Base-by-base conservation (phyloP, 352 stramenopile species). In the Globisporangium lucens region DNA sequence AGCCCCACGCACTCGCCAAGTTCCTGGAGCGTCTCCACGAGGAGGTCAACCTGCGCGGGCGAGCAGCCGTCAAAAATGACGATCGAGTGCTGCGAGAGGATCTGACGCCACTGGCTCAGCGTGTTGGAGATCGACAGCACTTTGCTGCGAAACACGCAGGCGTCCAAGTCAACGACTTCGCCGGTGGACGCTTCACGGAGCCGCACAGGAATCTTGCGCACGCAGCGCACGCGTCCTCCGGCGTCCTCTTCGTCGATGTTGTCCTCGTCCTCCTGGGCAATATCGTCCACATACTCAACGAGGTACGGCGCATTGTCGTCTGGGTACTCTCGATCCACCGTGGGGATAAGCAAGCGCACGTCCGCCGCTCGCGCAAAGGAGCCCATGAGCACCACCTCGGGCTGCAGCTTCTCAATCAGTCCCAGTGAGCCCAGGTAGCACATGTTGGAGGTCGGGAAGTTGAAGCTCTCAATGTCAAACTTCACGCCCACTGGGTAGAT, bases 371-470 rank as follows among this genome's bases (percentile, higher is more conserved):
- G 69, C 2, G 75, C 75, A 63, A 84, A 83, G 3, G 79, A 79
- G 15, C 65, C 76, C 75, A 85, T 80, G 38, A 79, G 51, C 10
- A 87, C 71, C 15, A 87, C 60, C 29, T 87, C 79, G 0, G 79
- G 79, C 20, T 84, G 75, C n/a, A 84, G 65, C 36, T 87, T 85
- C 61, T 87, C 79, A 20, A 82, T 65, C 3, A 87, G 63, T 0
- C 75, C 79, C 6, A 87, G 61, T 8, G 79, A 84, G 12, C 79
- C 79, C 33, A 87, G 67, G 64, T 87, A 87, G 65, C 76, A 79
- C 67, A 88, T 80, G 22, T 75, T 81, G 4, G 75, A 85, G 17
- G 79, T 88, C 4, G 79, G 77, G 29, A 88, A 88, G 57, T 83
- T 84, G 70, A 81, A 78, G 17, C 72, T 75, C 24, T 74, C 64